A percentile compares a stretch with the other conserved stretches of the same genome.
Conservation (phyloP, 202 grass and related monocot species). For the Musa balbisiana region DNA sequence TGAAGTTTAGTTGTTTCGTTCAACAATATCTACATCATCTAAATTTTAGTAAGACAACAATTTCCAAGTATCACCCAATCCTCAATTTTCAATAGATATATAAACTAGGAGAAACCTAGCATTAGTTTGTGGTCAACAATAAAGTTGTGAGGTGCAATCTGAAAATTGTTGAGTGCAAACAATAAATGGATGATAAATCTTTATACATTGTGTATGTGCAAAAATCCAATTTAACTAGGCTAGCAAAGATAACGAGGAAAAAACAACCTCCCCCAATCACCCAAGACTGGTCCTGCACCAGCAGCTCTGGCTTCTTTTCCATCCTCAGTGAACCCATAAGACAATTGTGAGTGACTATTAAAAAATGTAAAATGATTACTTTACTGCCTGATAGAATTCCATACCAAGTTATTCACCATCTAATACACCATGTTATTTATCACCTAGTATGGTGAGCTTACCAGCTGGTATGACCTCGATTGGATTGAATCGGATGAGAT, state of each 20-base stretch:
- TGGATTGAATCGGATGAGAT: too few species aligned
- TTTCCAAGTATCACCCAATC: neutral
- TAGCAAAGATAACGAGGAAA: neutral
- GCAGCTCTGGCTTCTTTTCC: slow-evolving; percentile 91
- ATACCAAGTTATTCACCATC: too few species aligned
- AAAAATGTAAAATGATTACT: too few species aligned
- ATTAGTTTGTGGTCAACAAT: neutral
- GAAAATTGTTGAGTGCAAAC: too few species aligned
- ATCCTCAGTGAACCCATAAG: slow-evolving; percentile 81
- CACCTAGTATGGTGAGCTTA: too few species aligned
- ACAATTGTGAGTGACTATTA: too few species aligned
- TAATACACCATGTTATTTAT: too few species aligned
- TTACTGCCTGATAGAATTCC: too few species aligned
- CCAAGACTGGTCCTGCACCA: slow-evolving; percentile 89
- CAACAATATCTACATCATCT: neutral
- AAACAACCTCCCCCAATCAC: slow-evolving; percentile 86
- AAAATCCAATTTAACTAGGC: too few species aligned
- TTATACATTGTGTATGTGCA: too few species aligned
- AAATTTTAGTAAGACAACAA: neutral
- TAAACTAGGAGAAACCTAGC: neutral
- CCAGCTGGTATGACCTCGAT: too few species aligned
- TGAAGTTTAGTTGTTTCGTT: neutral
- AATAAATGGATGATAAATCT: too few species aligned
- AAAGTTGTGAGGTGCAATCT: neutral
- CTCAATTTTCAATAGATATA: neutral